phyloP scores from a whole-genome alignment of 169 alveolate genomes.

The Plasmodium coatneyi region DNA sequence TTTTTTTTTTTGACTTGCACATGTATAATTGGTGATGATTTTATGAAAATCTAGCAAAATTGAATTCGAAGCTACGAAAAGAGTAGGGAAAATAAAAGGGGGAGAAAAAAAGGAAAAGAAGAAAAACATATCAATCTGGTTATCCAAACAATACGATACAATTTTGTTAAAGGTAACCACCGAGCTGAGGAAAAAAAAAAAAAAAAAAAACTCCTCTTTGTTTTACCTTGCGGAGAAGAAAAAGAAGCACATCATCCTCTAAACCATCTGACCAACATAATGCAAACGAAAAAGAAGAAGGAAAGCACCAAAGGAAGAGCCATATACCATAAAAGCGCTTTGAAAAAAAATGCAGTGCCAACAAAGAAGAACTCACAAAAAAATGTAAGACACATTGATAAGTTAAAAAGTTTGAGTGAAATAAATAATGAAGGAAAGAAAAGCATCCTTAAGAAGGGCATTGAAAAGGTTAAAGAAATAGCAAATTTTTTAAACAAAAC shows the following conservation, averaged over 20 bases:
- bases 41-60: neutral
- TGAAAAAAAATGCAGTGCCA: neutral
- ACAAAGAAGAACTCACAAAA: slow-evolving; percentile 3
- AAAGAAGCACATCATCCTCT: neutral
- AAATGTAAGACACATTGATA: slow-evolving; percentile 26
- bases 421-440: slow-evolving; percentile 1
- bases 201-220: neutral
- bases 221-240: neutral
- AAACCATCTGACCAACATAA: neutral
- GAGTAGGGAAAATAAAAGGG: neutral
- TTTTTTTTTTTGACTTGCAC: neutral
- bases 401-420: neutral
- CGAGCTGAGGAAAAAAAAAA: neutral
- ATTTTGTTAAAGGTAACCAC: neutral
- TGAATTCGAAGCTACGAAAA: neutral
- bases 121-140: neutral
- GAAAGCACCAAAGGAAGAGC: neutral
- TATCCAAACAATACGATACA: neutral
- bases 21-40: neutral
- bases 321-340: neutral
- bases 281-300: neutral
- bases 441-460: neutral
- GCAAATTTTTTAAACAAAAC: neutral
- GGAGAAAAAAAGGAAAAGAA: neutral
- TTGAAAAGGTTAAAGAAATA: neutral